Conservation (phyloP, 177 flowering plant species). For the Vitis hybrid region DNA sequence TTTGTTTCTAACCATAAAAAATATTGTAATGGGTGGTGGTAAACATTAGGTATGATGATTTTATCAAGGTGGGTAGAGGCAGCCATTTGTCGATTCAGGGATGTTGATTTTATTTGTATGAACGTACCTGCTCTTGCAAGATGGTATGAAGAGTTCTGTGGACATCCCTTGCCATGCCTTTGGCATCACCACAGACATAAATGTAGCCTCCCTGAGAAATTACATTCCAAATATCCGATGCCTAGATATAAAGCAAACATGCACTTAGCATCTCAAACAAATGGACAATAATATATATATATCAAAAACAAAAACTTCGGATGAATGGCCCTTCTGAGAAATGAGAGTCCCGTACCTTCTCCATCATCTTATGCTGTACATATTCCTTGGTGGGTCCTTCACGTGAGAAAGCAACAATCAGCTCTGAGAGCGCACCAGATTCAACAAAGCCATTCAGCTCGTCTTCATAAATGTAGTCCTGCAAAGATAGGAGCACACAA, state of each 20-base stretch:
- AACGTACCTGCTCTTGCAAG: constrained; percentile 85
- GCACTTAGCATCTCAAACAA: neutral
- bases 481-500: constrained; percentile 10
- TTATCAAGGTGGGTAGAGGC: no score
- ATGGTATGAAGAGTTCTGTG: constrained; percentile 91
- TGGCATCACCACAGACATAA: constrained; percentile 99
- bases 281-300: neutral
- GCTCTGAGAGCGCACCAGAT: constrained; percentile 71
- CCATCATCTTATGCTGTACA: constrained; percentile 93
- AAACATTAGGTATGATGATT: no score
- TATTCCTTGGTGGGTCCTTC: constrained; percentile 90
- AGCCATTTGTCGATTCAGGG: no score
- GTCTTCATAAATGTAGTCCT: constrained; percentile 95
- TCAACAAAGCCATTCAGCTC: constrained; percentile 73
- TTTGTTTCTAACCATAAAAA: no score
- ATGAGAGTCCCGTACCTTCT: constrained; percentile 53
- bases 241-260: constrained; percentile 41
- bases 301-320: neutral
- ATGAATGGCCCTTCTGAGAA: neutral
- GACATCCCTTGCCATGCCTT: constrained; percentile 98
- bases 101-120: neutral
- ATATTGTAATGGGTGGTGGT: no score
- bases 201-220: constrained; percentile 81
- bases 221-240: constrained; percentile 76
- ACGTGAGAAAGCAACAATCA: constrained; percentile 87